Evolutionary conservation across 768 basidiomycete species (phyloP).

Genomic region (Fibroporia radiculosa): DNA sequence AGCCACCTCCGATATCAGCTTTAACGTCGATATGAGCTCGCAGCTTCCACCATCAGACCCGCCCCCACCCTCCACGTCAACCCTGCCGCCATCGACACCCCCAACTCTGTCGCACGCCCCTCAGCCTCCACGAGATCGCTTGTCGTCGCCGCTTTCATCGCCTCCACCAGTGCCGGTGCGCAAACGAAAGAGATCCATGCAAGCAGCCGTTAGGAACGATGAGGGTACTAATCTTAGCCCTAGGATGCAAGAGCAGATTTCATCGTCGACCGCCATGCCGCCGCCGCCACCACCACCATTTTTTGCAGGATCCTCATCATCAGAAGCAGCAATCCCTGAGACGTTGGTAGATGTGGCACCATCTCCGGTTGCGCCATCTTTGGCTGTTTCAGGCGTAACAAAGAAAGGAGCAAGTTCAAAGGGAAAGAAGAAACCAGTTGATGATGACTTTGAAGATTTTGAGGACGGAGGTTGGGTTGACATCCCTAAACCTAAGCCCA

Average conservation of each 20-base stretch:
- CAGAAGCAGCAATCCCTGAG: slow-evolving; percentile 1
- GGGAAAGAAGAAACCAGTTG: slow-evolving; percentile 1
- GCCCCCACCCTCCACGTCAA: slow-evolving; percentile 7
- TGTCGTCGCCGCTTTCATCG: background rate
- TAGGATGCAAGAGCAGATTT: background rate
- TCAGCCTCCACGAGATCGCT: too few relatives aligned
- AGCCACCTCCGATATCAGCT: slow-evolving; percentile 15
- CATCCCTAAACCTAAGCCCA: slow-evolving; percentile 9
- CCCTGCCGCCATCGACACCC: background rate
- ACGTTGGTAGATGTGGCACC: background rate
- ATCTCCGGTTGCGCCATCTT: background rate
- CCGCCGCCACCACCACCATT: slow-evolving; percentile 10
- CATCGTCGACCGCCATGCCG: background rate
- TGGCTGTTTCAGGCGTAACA: background rate
- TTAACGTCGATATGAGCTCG: slow-evolving; percentile 13
- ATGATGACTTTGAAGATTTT: slow-evolving; percentile 2
- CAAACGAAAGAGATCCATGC: background rate
- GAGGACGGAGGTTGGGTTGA: background rate
- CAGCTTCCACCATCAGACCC: slow-evolving; percentile 21
- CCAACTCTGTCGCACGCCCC: too few relatives aligned
- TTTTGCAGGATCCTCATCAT: slow-evolving; percentile 12
- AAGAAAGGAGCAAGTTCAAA: background rate
- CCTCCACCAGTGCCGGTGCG: background rate
- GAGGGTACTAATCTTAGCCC: background rate
- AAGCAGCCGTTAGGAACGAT: background rate